Base-by-base conservation (phyloP, 306 rosid species). In the Argentina anserina region DNA sequence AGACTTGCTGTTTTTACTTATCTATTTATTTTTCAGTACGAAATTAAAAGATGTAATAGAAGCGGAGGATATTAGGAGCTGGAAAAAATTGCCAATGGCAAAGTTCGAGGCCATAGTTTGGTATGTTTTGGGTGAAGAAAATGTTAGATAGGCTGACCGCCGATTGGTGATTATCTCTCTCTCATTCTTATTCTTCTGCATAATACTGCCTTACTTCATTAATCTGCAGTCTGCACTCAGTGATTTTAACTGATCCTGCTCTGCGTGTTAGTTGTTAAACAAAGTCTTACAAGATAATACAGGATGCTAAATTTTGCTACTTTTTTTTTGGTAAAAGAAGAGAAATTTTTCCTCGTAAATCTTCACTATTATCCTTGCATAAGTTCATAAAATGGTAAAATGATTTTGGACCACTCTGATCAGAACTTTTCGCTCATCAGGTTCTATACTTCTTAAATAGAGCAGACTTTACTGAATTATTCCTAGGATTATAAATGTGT, bases 91-190 rank as follows among this genome's bases (percentile, higher is more conserved):
- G 61, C 69, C 84, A 0, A 90, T 89, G 90, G 34, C 6, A 15
- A 25, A 0, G 15, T 90, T 88, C 36, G 97, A 93, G 82, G 31
- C 9, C 28, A 65, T 3, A 70, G 53, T 84, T 28, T 90, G 98
- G 98, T 65, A 76, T 25, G 58, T 6, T 53, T 47, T 88, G 46
- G 96, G 93, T 8, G 21, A 23, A 18, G 12, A 37, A 0, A 28
- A 14, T 61, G 23, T 58, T 7, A 3, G 26, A 3, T 9, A 3
- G 37, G 7, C 36, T 56, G 89, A 90, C 34, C 86, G 98, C 7
- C 75, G 21, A 71, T 3, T 9, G 90, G 97, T 93, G 81, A 83
- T 65, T 61, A 59, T 79, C 39, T 10, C 49, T 49, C 31, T 17
- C 56, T 46, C 20, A 74, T 49, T 78, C 23, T n/a, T 70, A 34